Percentiles rank a stretch among this genome's conserved stretches.
Conservation (phyloP, 169 alveolate genomes). For the Plasmodium chabaudi region DNA sequence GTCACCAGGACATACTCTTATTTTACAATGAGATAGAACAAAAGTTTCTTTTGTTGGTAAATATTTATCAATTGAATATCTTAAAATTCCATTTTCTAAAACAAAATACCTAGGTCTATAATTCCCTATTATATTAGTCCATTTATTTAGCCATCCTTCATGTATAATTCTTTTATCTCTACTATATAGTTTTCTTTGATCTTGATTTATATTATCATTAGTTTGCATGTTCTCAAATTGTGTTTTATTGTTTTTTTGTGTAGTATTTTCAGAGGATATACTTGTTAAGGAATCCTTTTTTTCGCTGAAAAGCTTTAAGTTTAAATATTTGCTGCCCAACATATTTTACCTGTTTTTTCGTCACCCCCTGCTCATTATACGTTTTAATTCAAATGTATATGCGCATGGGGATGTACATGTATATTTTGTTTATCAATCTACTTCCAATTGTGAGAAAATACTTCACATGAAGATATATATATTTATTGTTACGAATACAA, state of each 20-base stretch:
- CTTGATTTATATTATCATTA: neutral
- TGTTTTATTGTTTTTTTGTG: neutral
- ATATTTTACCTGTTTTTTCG: slow-evolving; percentile 13
- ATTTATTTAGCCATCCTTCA: slow-evolving; percentile 91
- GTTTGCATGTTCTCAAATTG: neutral
- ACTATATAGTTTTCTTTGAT: slow-evolving; percentile 1
- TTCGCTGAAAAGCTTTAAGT: slow-evolving; percentile 56
- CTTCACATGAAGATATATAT: too few relatives aligned
- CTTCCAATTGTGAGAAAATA: too few relatives aligned
- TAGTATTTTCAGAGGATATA: neutral
- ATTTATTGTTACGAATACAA: too few relatives aligned
- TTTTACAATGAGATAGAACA: slow-evolving; percentile 82
- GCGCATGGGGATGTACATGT: too few relatives aligned
- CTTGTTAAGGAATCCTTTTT: slow-evolving; percentile 13
- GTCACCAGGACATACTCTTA: slow-evolving; percentile 85
- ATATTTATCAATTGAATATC: slow-evolving; percentile 85
- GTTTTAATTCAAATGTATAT: too few relatives aligned
- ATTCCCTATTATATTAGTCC: slow-evolving; percentile 90
- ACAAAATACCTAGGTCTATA: slow-evolving; percentile 90
- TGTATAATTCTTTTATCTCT: slow-evolving; percentile 81
- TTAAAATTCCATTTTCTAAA: slow-evolving; percentile 86
- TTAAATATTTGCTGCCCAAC: slow-evolving; percentile 66
- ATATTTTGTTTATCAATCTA: too few relatives aligned
- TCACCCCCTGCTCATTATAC: neutral
- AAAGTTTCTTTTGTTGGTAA: slow-evolving; percentile 84